Conservation (phyloP, 1,284 basidiomycete species). For the Ganoderma sp. region DNA sequence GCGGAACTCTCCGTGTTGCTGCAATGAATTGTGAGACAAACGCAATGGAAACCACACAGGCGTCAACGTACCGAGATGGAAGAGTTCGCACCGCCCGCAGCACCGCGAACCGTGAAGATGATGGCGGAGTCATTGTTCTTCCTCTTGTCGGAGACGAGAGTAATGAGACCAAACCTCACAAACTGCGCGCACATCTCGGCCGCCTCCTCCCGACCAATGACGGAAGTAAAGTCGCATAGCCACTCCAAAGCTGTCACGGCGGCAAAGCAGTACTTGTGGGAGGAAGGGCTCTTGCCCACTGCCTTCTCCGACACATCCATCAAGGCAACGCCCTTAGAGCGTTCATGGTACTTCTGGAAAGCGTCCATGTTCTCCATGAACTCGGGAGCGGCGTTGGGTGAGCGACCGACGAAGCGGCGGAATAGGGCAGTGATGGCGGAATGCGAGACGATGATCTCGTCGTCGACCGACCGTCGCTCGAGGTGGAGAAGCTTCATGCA, state of each 20-base stretch:
- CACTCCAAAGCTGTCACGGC: slow-evolving; percentile 92
- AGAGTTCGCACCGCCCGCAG: slow-evolving; percentile 73
- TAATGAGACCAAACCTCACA: slow-evolving; percentile 92
- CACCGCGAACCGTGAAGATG: slow-evolving; percentile 89
- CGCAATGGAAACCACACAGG: slow-evolving; percentile 12
- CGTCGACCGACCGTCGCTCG: slow-evolving; percentile 90
- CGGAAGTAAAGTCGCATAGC: slow-evolving; percentile 97
- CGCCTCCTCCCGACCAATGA: slow-evolving; percentile 95
- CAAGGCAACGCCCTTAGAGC: slow-evolving; percentile 77
- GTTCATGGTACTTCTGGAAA: slow-evolving; percentile 79
- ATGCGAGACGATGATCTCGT: slow-evolving; percentile 96
- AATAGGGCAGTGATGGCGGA: slow-evolving; percentile 95
- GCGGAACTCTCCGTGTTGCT: slow-evolving; percentile 93
- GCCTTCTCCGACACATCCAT: slow-evolving; percentile 71
- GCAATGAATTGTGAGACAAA: slow-evolving; percentile 22
- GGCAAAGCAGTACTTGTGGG: slow-evolving; percentile 83
- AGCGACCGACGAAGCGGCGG: slow-evolving; percentile 89
- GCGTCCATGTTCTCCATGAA: slow-evolving; percentile 60
- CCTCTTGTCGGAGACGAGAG: slow-evolving; percentile 85
- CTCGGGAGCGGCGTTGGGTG: slow-evolving; percentile 75
- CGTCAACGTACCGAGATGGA: slow-evolving; percentile 66
- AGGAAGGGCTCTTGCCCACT: slow-evolving; percentile 52
- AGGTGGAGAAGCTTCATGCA: slow-evolving; percentile 98
- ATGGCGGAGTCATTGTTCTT: slow-evolving; percentile 89
- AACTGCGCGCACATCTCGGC: slow-evolving; percentile 98